A percentile compares a stretch with the other conserved stretches of the same genome.
Evolutionary conservation across 2,329 filamentous ascomycete species (phyloP).

Genomic region (Trichoderma gracile): DNA sequence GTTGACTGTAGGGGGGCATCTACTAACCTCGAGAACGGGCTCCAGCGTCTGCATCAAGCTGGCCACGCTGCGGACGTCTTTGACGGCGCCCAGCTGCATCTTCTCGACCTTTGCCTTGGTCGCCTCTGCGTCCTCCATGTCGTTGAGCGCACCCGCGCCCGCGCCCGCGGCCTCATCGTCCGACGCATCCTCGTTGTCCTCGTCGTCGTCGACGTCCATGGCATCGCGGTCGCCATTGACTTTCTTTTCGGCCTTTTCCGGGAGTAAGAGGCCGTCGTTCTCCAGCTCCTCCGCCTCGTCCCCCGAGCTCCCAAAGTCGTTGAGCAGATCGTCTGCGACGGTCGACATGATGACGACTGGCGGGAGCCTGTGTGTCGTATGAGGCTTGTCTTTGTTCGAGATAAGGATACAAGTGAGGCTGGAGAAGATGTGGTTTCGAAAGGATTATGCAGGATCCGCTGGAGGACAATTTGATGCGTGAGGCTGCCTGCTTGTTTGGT

Average conservation of each 20-base stretch:
- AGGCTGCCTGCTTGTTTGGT: slow-evolving; percentile 27
- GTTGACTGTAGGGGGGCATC: slow-evolving; percentile 10
- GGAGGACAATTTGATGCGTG: slow-evolving; percentile 1
- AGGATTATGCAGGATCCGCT: not conserved
- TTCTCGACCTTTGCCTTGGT: slow-evolving; percentile 79
- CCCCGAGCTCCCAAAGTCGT: slow-evolving; percentile 66
- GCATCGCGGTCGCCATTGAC: slow-evolving; percentile 42
- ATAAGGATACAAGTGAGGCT: not conserved
- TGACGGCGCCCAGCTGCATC: slow-evolving; percentile 72
- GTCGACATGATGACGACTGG: slow-evolving; percentile 68
- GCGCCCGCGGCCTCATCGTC: slow-evolving; percentile 42
- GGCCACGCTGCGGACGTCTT: slow-evolving; percentile 78
- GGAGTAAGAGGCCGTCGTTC: slow-evolving; percentile 50
- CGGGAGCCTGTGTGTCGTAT: not conserved
- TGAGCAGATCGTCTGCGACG: slow-evolving; percentile 86
- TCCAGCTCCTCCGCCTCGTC: slow-evolving; percentile 70
- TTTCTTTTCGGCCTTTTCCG: slow-evolving; percentile 45
- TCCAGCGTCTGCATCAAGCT: slow-evolving; percentile 78
- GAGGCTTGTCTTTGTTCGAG: not conserved
- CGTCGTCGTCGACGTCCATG: slow-evolving; percentile 56
- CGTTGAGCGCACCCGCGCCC: slow-evolving; percentile 54
- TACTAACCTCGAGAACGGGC: slow-evolving; percentile 78
- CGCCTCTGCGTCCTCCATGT: slow-evolving; percentile 65
- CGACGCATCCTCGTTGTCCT: slow-evolving; percentile 55
- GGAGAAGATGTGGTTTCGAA: not conserved